A percentile compares a stretch with the other conserved stretches of the same genome.
phyloP scores from a whole-genome alignment of 495 filamentous ascomycete genomes.

The Thozetella sp. region DNA sequence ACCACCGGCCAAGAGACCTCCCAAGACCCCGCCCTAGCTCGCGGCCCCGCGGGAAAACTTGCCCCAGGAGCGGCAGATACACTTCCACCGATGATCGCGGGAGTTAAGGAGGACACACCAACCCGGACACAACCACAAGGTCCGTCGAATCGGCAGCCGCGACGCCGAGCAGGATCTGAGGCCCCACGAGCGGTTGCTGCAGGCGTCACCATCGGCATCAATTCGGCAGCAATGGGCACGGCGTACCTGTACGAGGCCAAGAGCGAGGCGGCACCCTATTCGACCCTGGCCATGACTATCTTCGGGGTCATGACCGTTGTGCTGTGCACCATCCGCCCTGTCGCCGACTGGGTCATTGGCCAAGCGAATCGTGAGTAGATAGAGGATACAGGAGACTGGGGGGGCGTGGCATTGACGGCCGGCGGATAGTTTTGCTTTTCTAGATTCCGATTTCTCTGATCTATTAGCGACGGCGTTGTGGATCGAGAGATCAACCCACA shows the following conservation, averaged over 20 bases:
- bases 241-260: slow-evolving; percentile 45
- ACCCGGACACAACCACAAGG: background rate
- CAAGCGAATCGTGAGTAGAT: background rate
- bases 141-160: slow-evolving; percentile 3
- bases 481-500: too few species aligned
- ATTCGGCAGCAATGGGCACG: slow-evolving; percentile 53
- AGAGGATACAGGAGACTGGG: background rate
- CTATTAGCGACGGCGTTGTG: too few species aligned
- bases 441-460: too few species aligned
- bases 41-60: background rate
- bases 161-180: background rate
- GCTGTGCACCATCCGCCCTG: slow-evolving; percentile 33
- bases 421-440: background rate
- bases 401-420: background rate
- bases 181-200: slow-evolving; percentile 35
- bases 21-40: background rate
- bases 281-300: slow-evolving; percentile 48
- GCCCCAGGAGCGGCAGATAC: background rate
- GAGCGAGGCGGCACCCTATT: slow-evolving; percentile 47
- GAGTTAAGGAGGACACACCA: slow-evolving; percentile 7
- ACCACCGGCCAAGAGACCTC: background rate
- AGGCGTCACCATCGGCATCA: slow-evolving; percentile 47
- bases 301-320: slow-evolving; percentile 49
- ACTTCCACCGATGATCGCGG: background rate
- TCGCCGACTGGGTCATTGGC: slow-evolving; percentile 16